These are phyloP conservation scores for Xylaria sp. DNA, from an alignment of 2,329 filamentous ascomycete genomes.

Conservation along the genomic window DNA sequence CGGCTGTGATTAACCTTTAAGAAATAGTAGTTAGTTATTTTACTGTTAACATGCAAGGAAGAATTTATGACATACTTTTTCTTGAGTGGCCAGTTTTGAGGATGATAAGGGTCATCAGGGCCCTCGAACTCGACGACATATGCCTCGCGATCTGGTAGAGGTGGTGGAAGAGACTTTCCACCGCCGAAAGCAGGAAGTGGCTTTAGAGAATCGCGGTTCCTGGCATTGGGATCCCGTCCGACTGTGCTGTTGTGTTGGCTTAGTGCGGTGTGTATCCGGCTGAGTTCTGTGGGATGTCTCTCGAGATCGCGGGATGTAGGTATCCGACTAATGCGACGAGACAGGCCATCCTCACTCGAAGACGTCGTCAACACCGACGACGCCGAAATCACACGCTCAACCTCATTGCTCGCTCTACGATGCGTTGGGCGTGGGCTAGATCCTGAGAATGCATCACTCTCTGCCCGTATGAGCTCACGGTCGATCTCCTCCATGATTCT, in stretches of 20 bases:
- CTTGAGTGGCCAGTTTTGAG: conserved; percentile 84
- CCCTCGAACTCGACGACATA: conserved; percentile 90
- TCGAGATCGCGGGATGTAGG: conserved; percentile 75
- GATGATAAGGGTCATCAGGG: conserved; percentile 82
- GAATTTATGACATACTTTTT: conserved; percentile 72
- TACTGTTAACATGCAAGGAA: neutral
- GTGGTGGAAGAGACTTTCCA: conserved; percentile 79
- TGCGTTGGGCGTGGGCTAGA: conserved; percentile 29
- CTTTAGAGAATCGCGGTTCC: conserved; percentile 62
- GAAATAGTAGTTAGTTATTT: conserved; percentile 8
- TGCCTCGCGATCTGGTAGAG: conserved; percentile 74
- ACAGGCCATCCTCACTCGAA: conserved; percentile 50
- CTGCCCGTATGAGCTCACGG: conserved; percentile 62
- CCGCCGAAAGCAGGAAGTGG: conserved; percentile 76
- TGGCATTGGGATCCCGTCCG: conserved; percentile 61
- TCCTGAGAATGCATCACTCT: conserved; percentile 49
- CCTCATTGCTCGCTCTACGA: conserved; percentile 60
- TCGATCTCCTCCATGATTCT: conserved; percentile 59
- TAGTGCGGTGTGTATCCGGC: conserved; percentile 75
- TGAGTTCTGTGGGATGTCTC: conserved; percentile 73
- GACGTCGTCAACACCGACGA: conserved; percentile 64
- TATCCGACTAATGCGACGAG: conserved; percentile 65
- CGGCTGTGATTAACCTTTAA: conserved; percentile 67
- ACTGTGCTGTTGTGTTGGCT: conserved; percentile 79
- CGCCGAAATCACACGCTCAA: conserved; percentile 68